Base-by-base conservation (phyloP, 495 filamentous ascomycete genomes). In the Massariosphaeria phaeospora region DNA sequence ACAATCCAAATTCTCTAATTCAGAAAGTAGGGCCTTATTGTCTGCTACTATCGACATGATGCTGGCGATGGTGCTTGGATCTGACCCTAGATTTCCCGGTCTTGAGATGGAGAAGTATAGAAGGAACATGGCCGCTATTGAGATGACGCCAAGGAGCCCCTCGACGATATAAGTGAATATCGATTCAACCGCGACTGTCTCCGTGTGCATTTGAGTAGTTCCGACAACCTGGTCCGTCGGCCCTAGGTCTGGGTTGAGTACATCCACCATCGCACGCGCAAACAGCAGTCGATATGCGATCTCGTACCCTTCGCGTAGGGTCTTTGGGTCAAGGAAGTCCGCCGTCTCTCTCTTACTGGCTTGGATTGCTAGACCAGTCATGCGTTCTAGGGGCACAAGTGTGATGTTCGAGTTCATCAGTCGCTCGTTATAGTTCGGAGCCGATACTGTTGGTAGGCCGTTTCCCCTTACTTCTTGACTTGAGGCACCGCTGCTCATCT, bases 161-260 rank as follows among this genome's bases (percentile, higher is more conserved):
- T 76, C 73, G 0, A 76, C 63, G 3, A 71, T 35, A 7, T 68
- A 59, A 0, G 73, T 60, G 46, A 78, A 68, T 1, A 68, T 9
- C 1, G 68, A 48, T 13, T 72, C 69, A 6, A 76, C 53, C 8
- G 71, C 45, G 6, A 77, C 66, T 30, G 67, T 57, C 17, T 61
- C 34, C 2, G 27, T 13, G 12, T 12, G 48, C 9, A 60, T 54
- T 26, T 39, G 6, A 2, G 45, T n/a, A 27, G 17, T 9, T 23
- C 57, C 56, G n/a, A 39, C 7, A 1, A 6, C 30, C 23, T 17
- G 7, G 2, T 13, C 21, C 18, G 45, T 36, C 8, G 17, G 0
- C 13, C 17, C 7, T 0, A 49, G 26, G 13, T 50, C 27, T 2
- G 33, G 8, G 2, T 43, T 44, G 0, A 73, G 41, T 0, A 71